phyloP scores from a whole-genome alignment of 2,329 filamentous ascomycete genomes.

The Botrytis elliptica region DNA sequence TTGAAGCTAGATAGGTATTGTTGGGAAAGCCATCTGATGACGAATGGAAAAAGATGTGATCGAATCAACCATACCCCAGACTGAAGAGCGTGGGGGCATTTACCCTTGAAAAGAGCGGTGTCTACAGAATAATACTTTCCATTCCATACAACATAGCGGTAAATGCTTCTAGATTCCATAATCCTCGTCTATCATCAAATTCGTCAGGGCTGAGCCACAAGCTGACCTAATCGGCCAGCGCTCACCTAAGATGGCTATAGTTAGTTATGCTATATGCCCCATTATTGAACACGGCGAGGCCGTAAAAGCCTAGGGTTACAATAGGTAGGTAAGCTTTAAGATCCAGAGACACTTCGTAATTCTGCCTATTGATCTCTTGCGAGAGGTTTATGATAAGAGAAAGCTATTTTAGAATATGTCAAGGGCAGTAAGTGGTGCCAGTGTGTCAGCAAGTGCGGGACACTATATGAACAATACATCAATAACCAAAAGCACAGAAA shows the following conservation, averaged over 20 bases:
- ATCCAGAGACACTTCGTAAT: neutral
- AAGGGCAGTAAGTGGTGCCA: neutral
- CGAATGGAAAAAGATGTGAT: neutral
- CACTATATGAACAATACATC: neutral
- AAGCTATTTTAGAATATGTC: neutral
- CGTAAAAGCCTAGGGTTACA: neutral
- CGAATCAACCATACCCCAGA: neutral
- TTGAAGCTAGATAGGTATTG: neutral
- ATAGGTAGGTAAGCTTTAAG: neutral
- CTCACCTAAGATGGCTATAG: neutral
- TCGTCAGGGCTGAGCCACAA: slow-evolving; percentile 8
- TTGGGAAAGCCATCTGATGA: slow-evolving; percentile 1
- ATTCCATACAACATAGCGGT: neutral
- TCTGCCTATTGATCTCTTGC: slow-evolving; percentile 1
- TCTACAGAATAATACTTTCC: neutral
- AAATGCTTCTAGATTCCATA: neutral
- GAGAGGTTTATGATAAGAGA: neutral
- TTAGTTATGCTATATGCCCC: neutral
- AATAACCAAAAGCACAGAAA: neutral
- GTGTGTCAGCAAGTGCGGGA: neutral
- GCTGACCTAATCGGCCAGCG: neutral
- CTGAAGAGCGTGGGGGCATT: slow-evolving; percentile 3
- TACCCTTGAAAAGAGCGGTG: neutral
- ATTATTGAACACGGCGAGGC: neutral
- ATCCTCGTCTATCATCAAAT: neutral